Conservation (phyloP, 495 filamentous ascomycete genomes). For the Penicillium cosmopolitanum region DNA sequence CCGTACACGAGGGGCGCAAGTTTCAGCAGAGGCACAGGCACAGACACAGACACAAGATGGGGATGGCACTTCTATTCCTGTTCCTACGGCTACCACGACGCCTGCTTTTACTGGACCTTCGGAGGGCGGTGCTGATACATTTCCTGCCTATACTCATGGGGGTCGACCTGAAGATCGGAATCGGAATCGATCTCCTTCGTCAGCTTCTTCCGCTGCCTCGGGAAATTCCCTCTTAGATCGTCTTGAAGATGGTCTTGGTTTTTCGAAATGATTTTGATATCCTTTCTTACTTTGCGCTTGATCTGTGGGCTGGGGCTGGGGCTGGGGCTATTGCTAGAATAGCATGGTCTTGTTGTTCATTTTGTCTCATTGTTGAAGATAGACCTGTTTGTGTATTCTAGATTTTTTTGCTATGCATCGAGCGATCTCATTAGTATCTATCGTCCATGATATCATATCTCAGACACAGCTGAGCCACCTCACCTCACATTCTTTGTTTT, state of each 20-base stretch:
- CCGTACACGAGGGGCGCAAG: background rate
- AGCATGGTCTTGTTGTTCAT: too few species aligned
- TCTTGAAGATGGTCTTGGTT: conserved; percentile 23
- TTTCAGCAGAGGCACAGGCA: background rate
- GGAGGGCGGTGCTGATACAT: background rate
- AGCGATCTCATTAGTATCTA: too few species aligned
- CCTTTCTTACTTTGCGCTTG: too few species aligned
- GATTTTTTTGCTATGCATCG: too few species aligned
- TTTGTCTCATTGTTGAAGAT: too few species aligned
- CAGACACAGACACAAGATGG: background rate
- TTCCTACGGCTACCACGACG: too few species aligned
- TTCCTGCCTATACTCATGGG: background rate
- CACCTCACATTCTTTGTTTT: conserved; percentile 13
- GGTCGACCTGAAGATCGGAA: background rate
- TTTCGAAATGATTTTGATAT: conserved; percentile 27
- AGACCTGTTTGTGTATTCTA: too few species aligned
- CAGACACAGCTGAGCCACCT: too few species aligned
- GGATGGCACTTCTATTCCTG: too few species aligned
- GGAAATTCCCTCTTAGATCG: conserved; percentile 22
- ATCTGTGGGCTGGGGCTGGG: too few species aligned
- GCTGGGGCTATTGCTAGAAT: too few species aligned
- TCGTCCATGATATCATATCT: too few species aligned
- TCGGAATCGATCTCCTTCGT: conserved; percentile 8
- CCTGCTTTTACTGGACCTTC: background rate
- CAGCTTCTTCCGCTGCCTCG: conserved; percentile 13